These are phyloP conservation scores for Syzygium oleosum DNA, from an alignment of 345 rosid species.

Conservation along the genomic window DNA sequence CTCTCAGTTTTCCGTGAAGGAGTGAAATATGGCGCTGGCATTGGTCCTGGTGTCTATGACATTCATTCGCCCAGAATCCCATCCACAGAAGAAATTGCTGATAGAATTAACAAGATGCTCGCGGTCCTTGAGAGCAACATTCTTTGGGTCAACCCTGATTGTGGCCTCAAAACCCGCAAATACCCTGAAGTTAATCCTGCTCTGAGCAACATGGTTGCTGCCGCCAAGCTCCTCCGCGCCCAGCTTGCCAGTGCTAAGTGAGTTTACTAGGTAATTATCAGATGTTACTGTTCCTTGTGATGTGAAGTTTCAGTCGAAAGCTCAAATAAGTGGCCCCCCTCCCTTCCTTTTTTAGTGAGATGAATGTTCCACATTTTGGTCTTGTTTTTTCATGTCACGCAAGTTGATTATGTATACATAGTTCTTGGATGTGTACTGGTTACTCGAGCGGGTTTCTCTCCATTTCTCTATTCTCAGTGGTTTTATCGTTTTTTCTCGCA, in stretches of 20 bases:
- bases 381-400: neutral
- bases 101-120: constrained; percentile 90
- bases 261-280: constrained; percentile 1
- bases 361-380: neutral
- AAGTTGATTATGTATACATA: neutral
- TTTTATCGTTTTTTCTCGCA: neutral
- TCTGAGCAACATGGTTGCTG: constrained; percentile 78
- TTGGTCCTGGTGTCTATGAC: constrained; percentile 93
- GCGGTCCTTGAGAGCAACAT: constrained; percentile 80
- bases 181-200: constrained; percentile 94
- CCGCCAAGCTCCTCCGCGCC: constrained; percentile 85
- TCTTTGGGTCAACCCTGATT: constrained; percentile 97
- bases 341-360: neutral
- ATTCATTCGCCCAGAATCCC: constrained; percentile 98
- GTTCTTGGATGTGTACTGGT: neutral
- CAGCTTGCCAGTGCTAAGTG: constrained; percentile 80
- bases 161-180: constrained; percentile 93
- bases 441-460: neutral
- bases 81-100: constrained; percentile 87
- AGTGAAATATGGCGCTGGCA: constrained; percentile 92
- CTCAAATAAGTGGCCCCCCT: neutral
- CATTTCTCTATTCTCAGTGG: neutral
- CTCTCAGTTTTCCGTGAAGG: constrained; percentile 96
- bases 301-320: neutral
- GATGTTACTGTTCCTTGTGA: neutral